phyloP scores from a whole-genome alignment of 2,329 filamentous ascomycete species.

The Sarocladium brachiariae region DNA sequence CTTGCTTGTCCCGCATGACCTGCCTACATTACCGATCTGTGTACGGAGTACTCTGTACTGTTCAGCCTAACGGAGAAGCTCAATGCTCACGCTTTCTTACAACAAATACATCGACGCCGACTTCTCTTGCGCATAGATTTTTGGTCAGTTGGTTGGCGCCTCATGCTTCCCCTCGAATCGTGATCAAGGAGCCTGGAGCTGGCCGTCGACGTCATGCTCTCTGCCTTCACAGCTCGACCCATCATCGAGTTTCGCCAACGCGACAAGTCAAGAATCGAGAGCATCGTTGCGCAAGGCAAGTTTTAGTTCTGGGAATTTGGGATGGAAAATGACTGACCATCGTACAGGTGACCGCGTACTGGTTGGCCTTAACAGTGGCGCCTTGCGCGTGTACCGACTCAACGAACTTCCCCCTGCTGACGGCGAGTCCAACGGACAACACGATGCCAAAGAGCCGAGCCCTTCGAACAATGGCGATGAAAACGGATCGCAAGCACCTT shows the following conservation, averaged over 20 bases:
- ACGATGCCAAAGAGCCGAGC: conserved; percentile 15
- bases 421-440: conserved; percentile 24
- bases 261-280: conserved; percentile 97
- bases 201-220: conserved; percentile 66
- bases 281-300: conserved; percentile 81
- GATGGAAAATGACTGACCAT: background rate
- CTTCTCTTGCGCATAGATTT: too few relatives aligned
- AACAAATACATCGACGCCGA: background rate
- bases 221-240: conserved; percentile 91
- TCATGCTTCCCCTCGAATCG: background rate
- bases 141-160: background rate
- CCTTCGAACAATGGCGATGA: conserved; percentile 21
- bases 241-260: conserved; percentile 94
- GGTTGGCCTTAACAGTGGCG: conserved; percentile 85
- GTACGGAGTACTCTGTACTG: too few relatives aligned
- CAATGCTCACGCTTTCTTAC: too few relatives aligned
- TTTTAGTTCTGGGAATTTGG: background rate
- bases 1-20: too few relatives aligned
- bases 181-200: conserved; percentile 26
- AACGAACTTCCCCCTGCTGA: conserved; percentile 53
- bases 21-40: too few relatives aligned
- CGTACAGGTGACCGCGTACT: conserved; percentile 74
- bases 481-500: conserved; percentile 22
- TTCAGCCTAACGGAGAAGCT: too few relatives aligned
- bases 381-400: conserved; percentile 82